Conservation (phyloP, 345 rosid genomes). For the Camelina sativa region DNA sequence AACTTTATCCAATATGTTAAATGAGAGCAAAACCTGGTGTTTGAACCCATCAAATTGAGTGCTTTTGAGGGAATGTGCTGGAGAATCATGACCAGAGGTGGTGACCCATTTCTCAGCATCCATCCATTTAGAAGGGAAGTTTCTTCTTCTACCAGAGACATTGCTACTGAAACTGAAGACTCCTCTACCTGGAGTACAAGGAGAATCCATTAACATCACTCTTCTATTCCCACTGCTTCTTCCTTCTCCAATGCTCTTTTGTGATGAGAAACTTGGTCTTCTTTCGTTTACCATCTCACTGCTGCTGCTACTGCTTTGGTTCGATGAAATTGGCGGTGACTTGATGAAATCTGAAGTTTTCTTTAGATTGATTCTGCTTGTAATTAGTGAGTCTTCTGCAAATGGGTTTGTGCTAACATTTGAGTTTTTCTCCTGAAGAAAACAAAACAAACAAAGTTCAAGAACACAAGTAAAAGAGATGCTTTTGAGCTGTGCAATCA, state of each 20-base stretch:
- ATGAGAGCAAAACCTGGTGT: slow-evolving; percentile 29
- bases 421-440: slow-evolving; percentile 31
- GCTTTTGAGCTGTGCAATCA: not conserved
- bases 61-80: slow-evolving; percentile 64
- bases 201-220: slow-evolving; percentile 54
- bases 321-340: slow-evolving; percentile 55
- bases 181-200: slow-evolving; percentile 83
- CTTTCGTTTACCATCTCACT: slow-evolving; percentile 43
- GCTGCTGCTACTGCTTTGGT: slow-evolving; percentile 38
- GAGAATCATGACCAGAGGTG: slow-evolving; percentile 67
- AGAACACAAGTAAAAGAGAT: not conserved
- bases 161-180: slow-evolving; percentile 67
- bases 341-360: slow-evolving; percentile 78
- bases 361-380: slow-evolving; percentile 70
- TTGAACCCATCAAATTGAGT: slow-evolving; percentile 45
- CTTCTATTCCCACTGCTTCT: slow-evolving; percentile 60
- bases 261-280: slow-evolving; percentile 53
- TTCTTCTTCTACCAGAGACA: slow-evolving; percentile 56
- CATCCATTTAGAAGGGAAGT: slow-evolving; percentile 94
- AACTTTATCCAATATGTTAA: slow-evolving; percentile 13
- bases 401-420: slow-evolving; percentile 53
- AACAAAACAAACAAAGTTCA: slow-evolving; percentile 14
- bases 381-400: slow-evolving; percentile 60
- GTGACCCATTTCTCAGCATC: slow-evolving; percentile 95
- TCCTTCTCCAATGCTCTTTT: slow-evolving; percentile 57